Evolutionary conservation across 306 rosid species (phyloP).

Genomic region (Calophaca sinica): DNA sequence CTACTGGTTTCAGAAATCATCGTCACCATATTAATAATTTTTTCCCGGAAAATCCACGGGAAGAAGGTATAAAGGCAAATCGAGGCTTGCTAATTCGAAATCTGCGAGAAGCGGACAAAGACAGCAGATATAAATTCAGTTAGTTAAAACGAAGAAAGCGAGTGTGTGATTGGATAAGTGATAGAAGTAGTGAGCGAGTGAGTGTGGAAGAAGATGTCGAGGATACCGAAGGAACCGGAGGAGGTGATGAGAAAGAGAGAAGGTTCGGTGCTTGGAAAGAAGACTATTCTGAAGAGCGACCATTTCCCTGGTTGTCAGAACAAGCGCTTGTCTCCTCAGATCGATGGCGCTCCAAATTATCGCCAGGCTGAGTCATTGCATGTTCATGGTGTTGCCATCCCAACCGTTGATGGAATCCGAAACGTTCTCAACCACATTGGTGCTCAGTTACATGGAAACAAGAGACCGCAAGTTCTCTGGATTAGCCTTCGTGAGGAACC

Average conservation of each 20-base stretch:
- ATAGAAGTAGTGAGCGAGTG: neutral
- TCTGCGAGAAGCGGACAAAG: constrained; percentile 20
- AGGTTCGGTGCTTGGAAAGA: constrained; percentile 88
- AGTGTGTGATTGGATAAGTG: too few species aligned
- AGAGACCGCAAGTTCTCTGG: constrained; percentile 71
- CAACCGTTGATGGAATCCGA: constrained; percentile 75
- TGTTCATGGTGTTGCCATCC: constrained; percentile 97
- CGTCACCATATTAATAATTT: neutral
- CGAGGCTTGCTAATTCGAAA: neutral
- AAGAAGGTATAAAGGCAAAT: neutral
- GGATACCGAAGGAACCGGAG: constrained; percentile 64
- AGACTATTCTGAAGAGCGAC: constrained; percentile 93
- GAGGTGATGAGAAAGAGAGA: constrained; percentile 86
- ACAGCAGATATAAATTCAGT: too few species aligned
- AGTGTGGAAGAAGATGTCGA: constrained; percentile 47
- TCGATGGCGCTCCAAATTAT: constrained; percentile 98
- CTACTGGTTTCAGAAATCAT: neutral
- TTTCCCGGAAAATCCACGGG: constrained; percentile 9
- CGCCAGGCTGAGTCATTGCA: constrained; percentile 83
- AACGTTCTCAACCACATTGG: constrained; percentile 85
- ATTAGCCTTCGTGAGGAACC: constrained; percentile 95
- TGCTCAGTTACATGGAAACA: constrained; percentile 60
- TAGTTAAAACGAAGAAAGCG: too few species aligned
- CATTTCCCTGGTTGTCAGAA: constrained; percentile 98
- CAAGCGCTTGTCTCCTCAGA: constrained; percentile 83